A percentile compares a stretch with the other conserved stretches of the same genome.
Evolutionary conservation across 2,329 filamentous ascomycete species (phyloP).

Genomic region (Didymella segeticola): DNA sequence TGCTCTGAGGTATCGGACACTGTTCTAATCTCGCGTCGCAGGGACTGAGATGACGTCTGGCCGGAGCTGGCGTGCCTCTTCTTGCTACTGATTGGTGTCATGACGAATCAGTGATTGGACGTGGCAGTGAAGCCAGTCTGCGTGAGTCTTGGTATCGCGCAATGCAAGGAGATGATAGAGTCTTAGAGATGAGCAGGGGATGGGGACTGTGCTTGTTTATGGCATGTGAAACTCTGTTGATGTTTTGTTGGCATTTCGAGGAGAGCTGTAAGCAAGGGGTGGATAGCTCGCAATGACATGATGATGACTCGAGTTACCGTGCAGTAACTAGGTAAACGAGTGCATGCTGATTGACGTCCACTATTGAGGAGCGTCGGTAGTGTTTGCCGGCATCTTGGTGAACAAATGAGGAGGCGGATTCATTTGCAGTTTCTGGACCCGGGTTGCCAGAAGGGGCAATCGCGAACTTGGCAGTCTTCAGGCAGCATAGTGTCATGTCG

Average conservation of each 20-base stretch:
- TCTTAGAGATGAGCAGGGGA: neutral
- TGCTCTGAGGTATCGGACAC: neutral
- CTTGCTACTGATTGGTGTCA: neutral
- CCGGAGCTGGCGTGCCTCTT: neutral
- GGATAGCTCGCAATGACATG: neutral
- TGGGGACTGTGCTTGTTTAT: slow-evolving; percentile 2
- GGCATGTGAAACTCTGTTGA: slow-evolving; percentile 1
- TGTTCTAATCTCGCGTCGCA: neutral
- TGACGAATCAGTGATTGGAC: neutral
- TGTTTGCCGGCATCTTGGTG: neutral
- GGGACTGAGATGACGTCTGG: neutral
- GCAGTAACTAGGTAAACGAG: neutral
- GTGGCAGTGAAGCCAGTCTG: neutral
- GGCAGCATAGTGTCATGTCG: neutral
- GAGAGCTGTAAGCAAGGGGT: neutral
- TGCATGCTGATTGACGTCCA: neutral
- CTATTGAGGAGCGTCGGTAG: neutral
- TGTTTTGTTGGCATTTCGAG: neutral
- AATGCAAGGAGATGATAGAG: neutral
- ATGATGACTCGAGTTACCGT: neutral
- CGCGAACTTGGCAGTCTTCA: neutral
- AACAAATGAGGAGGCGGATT: neutral
- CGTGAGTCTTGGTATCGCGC: neutral
- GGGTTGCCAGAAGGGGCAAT: neutral
- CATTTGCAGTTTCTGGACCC: neutral